phyloP scores from a whole-genome alignment of 768 basidiomycete species.

The Lentinus tigrinus region DNA sequence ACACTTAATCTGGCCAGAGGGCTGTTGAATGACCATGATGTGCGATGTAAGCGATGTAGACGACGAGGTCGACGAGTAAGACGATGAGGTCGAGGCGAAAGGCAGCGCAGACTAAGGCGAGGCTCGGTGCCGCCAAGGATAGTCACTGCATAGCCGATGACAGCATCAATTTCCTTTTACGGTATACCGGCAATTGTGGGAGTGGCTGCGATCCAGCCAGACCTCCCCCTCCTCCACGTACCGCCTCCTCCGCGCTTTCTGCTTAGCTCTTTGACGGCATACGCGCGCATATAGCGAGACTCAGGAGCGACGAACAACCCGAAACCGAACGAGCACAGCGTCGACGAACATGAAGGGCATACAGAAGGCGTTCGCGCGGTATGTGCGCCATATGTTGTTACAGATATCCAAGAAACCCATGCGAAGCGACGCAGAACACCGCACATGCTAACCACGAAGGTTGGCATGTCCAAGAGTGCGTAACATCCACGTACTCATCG shows the following conservation, averaged over 20 bases:
- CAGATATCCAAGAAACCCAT: not conserved
- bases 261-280: not conserved
- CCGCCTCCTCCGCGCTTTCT: not conserved
- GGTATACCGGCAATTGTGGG: not conserved
- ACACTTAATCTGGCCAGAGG: slow-evolving; percentile 89
- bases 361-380: slow-evolving; percentile 30
- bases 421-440: slow-evolving; percentile 62
- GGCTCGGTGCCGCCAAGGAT: slow-evolving; percentile 8
- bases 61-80: not conserved
- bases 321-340: not conserved
- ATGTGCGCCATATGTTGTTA: slow-evolving; percentile 1
- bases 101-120: not conserved
- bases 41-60: not conserved
- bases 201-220: slow-evolving; percentile 8
- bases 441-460: slow-evolving; percentile 81
- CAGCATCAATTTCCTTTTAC: slow-evolving; percentile 2
- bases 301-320: not conserved
- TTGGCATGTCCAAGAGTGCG: slow-evolving; percentile 91
- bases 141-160: slow-evolving; percentile 9
- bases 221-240: not conserved
- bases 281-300: not conserved
- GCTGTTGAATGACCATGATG: slow-evolving; percentile 67
- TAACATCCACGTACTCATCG: not conserved
- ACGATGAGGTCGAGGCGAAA: not conserved
- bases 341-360: slow-evolving; percentile 28